Base-by-base conservation (phyloP, 2,329 filamentous ascomycete species). In the Venturia effusa region DNA sequence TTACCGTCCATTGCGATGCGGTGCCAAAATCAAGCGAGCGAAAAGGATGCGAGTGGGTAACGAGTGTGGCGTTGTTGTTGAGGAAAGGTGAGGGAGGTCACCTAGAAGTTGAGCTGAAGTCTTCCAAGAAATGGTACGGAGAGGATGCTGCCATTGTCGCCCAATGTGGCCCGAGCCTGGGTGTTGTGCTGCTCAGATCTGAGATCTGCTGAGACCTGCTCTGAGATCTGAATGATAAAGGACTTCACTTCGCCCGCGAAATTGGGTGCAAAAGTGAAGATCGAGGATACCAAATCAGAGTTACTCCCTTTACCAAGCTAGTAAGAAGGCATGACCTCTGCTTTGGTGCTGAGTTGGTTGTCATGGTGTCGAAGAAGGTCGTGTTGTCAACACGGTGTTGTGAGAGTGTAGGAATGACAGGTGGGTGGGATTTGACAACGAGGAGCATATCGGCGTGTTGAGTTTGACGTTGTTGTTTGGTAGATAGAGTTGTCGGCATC, bases 1-100 rank as follows among this genome's bases (percentile, higher is more conserved):
- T 51, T 24, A 51, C 45, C 45, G n/a, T 51, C 45, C 45, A 51
- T 51, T n/a, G n/a, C n/a, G n/a, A n/a, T n/a, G n/a, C n/a, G n/a
- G n/a, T n/a, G n/a, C n/a, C n/a, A n/a, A n/a, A n/a, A n/a, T n/a
- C n/a, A n/a, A n/a, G n/a, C n/a, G n/a, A n/a, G n/a, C n/a, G n/a
- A n/a, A n/a, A n/a, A n/a, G n/a, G n/a, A n/a, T n/a, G n/a, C n/a
- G n/a, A n/a, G n/a, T n/a, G n/a, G n/a, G 4, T 39, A 51, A 34
- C 48, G 48, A 30, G 17, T 6, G 17, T 57, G 51, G 5, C 15
- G 15, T 57, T 57, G 30, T 34, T 34, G 27, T 17, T 34, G 30
- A 8, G 34, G 30, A 57, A 57, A 19, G 8, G 2, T 19, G 15
- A 15, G 10, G 27, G 51, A n/a, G 51, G 27, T 19, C 4, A 19